Percentiles rank a stretch among this genome's conserved stretches.
Conservation (phyloP, 768 basidiomycete species). For the Trametes maxima region DNA sequence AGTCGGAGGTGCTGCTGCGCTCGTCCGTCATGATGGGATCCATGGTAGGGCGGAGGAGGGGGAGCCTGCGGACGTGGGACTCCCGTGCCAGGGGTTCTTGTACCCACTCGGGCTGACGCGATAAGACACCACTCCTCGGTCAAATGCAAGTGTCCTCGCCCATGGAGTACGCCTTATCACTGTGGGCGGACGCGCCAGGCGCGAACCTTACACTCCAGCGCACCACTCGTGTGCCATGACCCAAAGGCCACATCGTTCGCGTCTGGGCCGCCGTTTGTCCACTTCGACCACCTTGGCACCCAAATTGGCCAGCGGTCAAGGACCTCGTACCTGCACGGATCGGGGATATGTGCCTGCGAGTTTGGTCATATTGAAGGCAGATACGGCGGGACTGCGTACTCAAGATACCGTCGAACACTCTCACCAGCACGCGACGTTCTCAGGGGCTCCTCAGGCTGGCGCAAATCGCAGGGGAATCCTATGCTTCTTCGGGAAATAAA, state of each 20-base stretch:
- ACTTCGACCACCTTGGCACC: neutral
- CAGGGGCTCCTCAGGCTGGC: neutral
- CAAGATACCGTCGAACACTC: neutral
- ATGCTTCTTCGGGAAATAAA: neutral
- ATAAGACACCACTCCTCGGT: conserved; percentile 13
- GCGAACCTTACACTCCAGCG: neutral
- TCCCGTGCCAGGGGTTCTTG: conserved; percentile 10
- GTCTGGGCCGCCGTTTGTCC: neutral
- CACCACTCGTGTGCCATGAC: neutral
- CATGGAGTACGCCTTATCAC: conserved; percentile 14
- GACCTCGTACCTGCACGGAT: neutral
- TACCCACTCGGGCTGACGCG: conserved; percentile 8
- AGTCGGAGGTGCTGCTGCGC: conserved; percentile 14
- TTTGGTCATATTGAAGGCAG: neutral
- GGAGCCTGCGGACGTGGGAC: conserved; percentile 9
- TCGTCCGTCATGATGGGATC: conserved; percentile 15
- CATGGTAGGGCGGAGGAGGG: conserved; percentile 16
- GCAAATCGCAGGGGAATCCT: neutral
- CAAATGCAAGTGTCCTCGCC: neutral
- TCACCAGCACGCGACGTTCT: conserved; percentile 3
- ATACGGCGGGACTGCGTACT: conserved; percentile 1
- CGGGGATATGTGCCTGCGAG: neutral
- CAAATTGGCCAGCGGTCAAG: too few relatives aligned
- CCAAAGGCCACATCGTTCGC: neutral
- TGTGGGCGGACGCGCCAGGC: neutral